phyloP scores from a whole-genome alignment of 495 filamentous ascomycete species.

The Viridothelium virens region DNA sequence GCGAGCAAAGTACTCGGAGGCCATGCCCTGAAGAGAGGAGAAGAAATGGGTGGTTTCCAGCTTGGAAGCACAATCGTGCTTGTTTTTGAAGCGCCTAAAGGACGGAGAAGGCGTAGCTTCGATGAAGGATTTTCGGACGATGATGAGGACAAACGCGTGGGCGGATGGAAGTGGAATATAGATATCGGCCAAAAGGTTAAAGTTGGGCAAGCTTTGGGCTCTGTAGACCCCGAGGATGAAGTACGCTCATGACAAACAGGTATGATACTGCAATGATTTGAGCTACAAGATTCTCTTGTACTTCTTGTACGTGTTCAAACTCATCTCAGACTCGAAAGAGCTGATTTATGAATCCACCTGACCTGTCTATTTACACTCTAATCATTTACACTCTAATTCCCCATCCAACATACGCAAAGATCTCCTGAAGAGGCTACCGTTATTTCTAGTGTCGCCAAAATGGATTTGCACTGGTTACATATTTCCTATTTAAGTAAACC shows the following conservation, averaged over 20 bases:
- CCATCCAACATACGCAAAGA: no score
- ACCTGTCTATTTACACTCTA: not conserved
- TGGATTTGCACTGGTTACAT: no score
- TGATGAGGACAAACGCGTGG: constrained; percentile 44
- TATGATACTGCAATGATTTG: not conserved
- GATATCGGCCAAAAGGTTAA: constrained; percentile 81
- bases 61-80: constrained; percentile 92
- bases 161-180: constrained; percentile 75
- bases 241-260: not conserved
- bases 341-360: not conserved
- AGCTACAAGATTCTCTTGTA: no score
- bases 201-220: constrained; percentile 78
- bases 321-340: not conserved
- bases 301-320: not conserved
- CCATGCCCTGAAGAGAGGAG: constrained; percentile 73
- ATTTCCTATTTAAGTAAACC: no score
- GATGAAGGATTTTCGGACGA: constrained; percentile 54
- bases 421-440: no score
- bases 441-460: no score
- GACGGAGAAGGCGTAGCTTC: constrained; percentile 48
- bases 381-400: no score
- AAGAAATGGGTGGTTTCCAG: constrained; percentile 98
- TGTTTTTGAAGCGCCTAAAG: constrained; percentile 88
- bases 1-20: constrained; percentile 73
- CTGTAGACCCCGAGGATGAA: constrained; percentile 33